Base-by-base conservation (phyloP, 768 basidiomycete species). In the Imleria badia region DNA sequence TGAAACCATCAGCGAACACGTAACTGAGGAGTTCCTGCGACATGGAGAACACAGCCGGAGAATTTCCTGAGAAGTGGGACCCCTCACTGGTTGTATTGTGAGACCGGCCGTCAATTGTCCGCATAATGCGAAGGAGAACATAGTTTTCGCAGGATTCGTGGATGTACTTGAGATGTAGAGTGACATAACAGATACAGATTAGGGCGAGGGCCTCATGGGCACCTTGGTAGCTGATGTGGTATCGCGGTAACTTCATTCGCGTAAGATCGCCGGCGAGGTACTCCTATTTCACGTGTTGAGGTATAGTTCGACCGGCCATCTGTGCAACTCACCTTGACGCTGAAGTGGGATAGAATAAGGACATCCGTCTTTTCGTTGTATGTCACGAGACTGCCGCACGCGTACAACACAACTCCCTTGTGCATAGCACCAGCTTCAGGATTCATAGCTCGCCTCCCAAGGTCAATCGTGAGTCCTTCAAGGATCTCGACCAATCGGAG, bases 271-370 rank as follows among this genome's bases (percentile, higher is more conserved):
- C 48, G 8, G 38, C 49, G 29, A 63, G 54, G n/a, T 63, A 63
- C 15, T 63, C 62, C 58, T 63, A 15, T 8, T 13, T 20, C 5
- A 20, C 15, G 1, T 12, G 11, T 45, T 33, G 5, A 43, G 22
- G 3, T 5, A 12, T 2, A 39, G 13, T 47, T 9, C 6, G 13
- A 36, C 14, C 3, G 19, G 26, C 0, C 1, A 11, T n/a, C 5
- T 2, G n/a, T n/a, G 22, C 2, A 6, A 31, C 54, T 40, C 42
- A 63, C 64, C 55, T 62, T 65, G 45, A 66, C 64, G 30, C 64
- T 65, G 20, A 56, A 66, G 40, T 65, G 64, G 2, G 64, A 65
- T 12, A 65, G 42, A 6, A 56, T 48, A 3, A 63, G 14, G 8
- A 58, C 23, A 6, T 22, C 31, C 3, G 58, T 60, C 30, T 51